Evolutionary conservation across 345 rosid genomes (phyloP), one percentile per base, ranked within the genome.

Genomic region (Excoecaria cochinchinensis): DNA sequence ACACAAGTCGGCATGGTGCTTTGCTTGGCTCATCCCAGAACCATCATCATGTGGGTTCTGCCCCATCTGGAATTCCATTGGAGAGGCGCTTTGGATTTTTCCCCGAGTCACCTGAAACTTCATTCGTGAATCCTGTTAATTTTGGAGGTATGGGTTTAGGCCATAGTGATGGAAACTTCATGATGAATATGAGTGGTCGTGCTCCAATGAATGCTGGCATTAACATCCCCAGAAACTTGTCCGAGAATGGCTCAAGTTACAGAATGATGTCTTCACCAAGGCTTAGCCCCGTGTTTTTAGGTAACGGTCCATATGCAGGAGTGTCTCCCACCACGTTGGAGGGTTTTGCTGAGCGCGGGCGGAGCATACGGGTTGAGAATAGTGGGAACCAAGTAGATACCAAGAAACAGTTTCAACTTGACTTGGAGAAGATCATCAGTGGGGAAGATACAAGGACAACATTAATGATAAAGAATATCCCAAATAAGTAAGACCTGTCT

Each of bases 381-480:
- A 85, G 71, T 79, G 80, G 82, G 66, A 86, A 76, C 81, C 95
- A 88, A 77, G 76, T 84, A 51, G 90, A 86, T 67, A 84, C 77
- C 87, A 90, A 86, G 89, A 89, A 85, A 75, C 85, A 81, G 70
- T 90, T 88, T 87, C 96, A 89, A 81, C 92, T 94, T 56, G 95
- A 94, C 79, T 83, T 91, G 85, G 96, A 90, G 42, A 91, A 82
- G 82, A 91, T 94, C 21, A 84, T 84, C 70, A 82, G 51, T 44
- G 91, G 94, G 36, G 94, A 87, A 80, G 94, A 95, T 85, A 80
- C 78, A 38, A 85, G 99, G 78, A 95, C 98, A 50, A 95, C 98
- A 42, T 83, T 95, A 77, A 90, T 95, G 94, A 93, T 95, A 24
- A 95, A 93, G 78, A 93, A 95, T 82, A 93, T 95, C 78, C 98